Evolutionary conservation across 2,329 filamentous ascomycete species (phyloP), one percentile per base, ranked within the genome.

Genomic region (Teratosphaeria viscida): DNA sequence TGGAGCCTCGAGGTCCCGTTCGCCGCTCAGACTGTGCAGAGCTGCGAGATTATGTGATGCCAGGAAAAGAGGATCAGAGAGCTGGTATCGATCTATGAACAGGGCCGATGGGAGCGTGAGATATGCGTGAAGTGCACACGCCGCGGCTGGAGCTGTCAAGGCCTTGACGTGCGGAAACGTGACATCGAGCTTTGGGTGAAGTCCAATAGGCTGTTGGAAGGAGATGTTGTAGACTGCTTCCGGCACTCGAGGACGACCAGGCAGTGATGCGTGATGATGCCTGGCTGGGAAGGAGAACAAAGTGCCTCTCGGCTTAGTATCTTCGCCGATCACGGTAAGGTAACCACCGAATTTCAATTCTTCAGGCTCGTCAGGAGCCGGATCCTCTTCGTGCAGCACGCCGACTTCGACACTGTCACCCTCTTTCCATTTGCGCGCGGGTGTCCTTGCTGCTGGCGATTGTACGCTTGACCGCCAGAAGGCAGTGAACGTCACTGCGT

Each of bases 1-100:
- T 1, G 92, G 92, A 0, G 90, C 91, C 76, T 97, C 92, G 57
- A 97, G 85, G 66, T 97, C 92, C 6, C 92, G 88, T 23, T 90
- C 89, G 12, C 88, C 82, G 29, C 85, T 85, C 14, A 90, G 81
- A 63, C 87, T 84, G 53, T 81, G 85, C 49, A 95, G 76, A 1
- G 82, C 78, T 2, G 81, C 78, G 23, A 96, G 80, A 69, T 95
- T 90, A 68, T 95, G 90, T 0, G 90, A 92, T 3, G 83, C 74
- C 34, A 95, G 81, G 75, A 95, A 94, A 5, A 96, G 79, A 0
- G 82, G 74, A 71, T 92, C 89, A 27, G 78, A 79, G 61, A 96
- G 82, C 73, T 95, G 90, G 75, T 96, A 95, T 69, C 86, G 86
- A 77, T 97, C 92, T 47, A 88, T 84, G 74, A 97, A 96, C 62